Base-by-base conservation (phyloP, 331 rosid species). In the Rhamnella rubrinervis region DNA sequence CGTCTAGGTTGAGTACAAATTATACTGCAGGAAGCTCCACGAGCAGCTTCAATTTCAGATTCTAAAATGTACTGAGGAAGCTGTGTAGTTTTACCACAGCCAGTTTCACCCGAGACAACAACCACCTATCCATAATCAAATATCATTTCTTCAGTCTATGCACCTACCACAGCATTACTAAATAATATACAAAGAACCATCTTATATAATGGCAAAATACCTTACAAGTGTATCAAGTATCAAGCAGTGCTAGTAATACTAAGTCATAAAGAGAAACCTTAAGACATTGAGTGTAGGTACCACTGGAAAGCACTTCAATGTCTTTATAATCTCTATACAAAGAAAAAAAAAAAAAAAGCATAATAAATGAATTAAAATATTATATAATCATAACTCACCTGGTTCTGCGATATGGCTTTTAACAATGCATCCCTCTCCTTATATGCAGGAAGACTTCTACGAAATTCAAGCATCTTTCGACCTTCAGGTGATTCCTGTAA, bases 361-460 rank as follows among this genome's bases (percentile, higher is more conserved):
- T 56, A 63, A 63, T 40, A 23, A 46, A 19, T 38, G 26, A 3
- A 58, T 25, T 18, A 47, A 59, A 52, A 50, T 25, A 57, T 41
- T 57, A 66, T 28, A 44, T 46, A 49, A 41, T 39, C 18, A 62
- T 8, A n/a, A 39, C 12, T 26, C 59, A 85, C 89, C 89, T 85
- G 89, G 68, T 85, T 85, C 63, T 85, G 81, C 4, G 85, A 69
- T 47, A 85, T 44, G 19, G 77, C 76, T 76, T 79, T 82, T 66
- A 85, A 79, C n/a, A 85, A 68, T 21, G 75, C 64, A 35, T 79
- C 86, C 63, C 65, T 85, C 78, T 67, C 80, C 61, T 85, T 82
- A 21, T 78, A 82, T 52, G 89, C 84, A 73, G 89, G 89, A 50
- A 85, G 83, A 67, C 89, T 85, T 73, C 63, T 76, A 66, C 89